Evolutionary conservation across 306 rosid species (phyloP).

Genomic region (Prunus kanzakura): DNA sequence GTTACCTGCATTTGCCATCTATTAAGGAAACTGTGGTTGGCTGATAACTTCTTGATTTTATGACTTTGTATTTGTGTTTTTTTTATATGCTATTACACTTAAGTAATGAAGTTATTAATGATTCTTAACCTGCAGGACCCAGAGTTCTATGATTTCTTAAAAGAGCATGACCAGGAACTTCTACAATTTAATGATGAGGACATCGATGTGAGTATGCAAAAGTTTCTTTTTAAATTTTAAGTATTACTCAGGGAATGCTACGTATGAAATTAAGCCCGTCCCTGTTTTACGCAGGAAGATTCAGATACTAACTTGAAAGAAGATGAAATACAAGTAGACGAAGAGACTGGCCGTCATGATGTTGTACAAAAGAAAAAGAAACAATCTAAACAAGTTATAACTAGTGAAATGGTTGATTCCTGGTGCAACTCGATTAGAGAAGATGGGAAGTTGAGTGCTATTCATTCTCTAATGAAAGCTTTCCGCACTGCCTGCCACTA

Average conservation of each 20-base stretch:
- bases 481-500: constrained; percentile 90
- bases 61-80: not conserved
- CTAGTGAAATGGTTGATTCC: constrained; percentile 69
- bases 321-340: constrained; percentile 34
- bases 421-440: constrained; percentile 65
- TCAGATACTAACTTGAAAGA: constrained; percentile 51
- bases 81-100: constrained; percentile 1
- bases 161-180: constrained; percentile 74
- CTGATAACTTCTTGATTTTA: constrained; percentile 6
- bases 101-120: constrained; percentile 22
- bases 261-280: not conserved
- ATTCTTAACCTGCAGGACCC: constrained; percentile 60
- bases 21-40: not conserved
- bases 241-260: not conserved
- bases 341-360: constrained; percentile 28
- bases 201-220: constrained; percentile 49
- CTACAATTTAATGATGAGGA: constrained; percentile 73
- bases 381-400: constrained; percentile 48
- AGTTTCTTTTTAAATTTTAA: not conserved
- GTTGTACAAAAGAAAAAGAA: constrained; percentile 38
- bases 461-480: constrained; percentile 74
- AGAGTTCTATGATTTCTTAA: constrained; percentile 73
- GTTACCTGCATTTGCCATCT: not conserved
- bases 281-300: constrained; percentile 54
- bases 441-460: constrained; percentile 55